These are phyloP conservation scores for Pseudogymnoascus sp. DNA, from an alignment of 2,329 filamentous ascomycete species.

Conservation along the genomic window DNA sequence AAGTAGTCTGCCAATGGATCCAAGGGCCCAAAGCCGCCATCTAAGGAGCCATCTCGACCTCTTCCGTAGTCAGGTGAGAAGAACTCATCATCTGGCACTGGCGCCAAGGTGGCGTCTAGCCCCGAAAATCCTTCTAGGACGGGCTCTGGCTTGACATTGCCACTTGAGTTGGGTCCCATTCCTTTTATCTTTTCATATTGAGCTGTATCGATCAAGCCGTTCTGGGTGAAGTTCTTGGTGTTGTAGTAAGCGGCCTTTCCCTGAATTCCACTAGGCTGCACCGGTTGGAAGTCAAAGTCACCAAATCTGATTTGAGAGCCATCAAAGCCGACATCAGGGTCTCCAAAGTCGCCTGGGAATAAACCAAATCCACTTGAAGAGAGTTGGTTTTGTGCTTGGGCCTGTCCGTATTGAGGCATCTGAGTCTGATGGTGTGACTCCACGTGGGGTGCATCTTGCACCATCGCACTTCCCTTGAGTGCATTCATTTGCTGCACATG, in stretches of 20 bases:
- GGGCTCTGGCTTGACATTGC: not conserved
- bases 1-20: not conserved
- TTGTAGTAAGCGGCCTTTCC: not conserved
- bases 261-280: not conserved
- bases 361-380: not conserved
- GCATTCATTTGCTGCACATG: not conserved
- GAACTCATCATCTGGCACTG: not conserved
- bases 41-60: no score
- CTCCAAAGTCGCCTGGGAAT: not conserved
- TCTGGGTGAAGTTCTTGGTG: not conserved
- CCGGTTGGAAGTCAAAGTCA: not conserved
- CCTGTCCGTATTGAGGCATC: not conserved
- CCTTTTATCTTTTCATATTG: not conserved
- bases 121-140: not conserved
- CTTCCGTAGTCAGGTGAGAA: not conserved
- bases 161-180: no score
- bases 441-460: not conserved
- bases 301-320: not conserved
- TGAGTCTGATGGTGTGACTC: not conserved
- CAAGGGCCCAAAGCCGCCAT: not conserved
- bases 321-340: not conserved
- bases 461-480: not conserved
- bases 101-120: not conserved
- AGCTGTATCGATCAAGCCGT: not conserved
- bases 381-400: not conserved